A percentile compares a stretch with the other conserved stretches of the same genome.
These are phyloP conservation scores for Populus tremula DNA, from an alignment of 345 rosid species.

Conservation along the genomic window DNA sequence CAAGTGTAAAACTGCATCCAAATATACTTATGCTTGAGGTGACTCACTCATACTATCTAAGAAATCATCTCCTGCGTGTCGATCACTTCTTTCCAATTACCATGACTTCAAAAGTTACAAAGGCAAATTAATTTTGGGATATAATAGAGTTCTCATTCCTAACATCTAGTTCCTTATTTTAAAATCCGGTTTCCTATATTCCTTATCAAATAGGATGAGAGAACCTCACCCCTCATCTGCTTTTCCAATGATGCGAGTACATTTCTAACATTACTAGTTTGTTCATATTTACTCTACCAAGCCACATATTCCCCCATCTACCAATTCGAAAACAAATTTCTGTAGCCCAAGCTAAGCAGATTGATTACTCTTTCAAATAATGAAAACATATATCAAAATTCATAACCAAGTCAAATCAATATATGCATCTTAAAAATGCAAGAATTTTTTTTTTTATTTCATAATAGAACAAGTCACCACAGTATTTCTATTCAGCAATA, in stretches of 20 bases:
- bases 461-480: not conserved
- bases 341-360: not conserved
- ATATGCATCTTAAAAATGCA: not conserved
- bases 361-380: not conserved
- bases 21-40: not conserved
- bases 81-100: not conserved
- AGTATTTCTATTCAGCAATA: not conserved
- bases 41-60: not conserved
- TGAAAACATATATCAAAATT: not conserved
- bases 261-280: not conserved
- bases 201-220: not conserved
- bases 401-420: not conserved
- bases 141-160: not conserved
- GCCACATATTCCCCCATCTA: not conserved
- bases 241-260: not conserved
- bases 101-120: not conserved
- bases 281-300: not conserved
- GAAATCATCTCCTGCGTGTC: not conserved
- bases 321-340: not conserved
- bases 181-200: not conserved
- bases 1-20: not conserved
- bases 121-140: not conserved
- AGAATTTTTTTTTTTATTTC: too few species aligned
- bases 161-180: not conserved
- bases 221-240: not conserved